Evolutionary conservation across 23 red algal genomes (phyloP).

Genomic region (Gracilaria gracilis): DNA sequence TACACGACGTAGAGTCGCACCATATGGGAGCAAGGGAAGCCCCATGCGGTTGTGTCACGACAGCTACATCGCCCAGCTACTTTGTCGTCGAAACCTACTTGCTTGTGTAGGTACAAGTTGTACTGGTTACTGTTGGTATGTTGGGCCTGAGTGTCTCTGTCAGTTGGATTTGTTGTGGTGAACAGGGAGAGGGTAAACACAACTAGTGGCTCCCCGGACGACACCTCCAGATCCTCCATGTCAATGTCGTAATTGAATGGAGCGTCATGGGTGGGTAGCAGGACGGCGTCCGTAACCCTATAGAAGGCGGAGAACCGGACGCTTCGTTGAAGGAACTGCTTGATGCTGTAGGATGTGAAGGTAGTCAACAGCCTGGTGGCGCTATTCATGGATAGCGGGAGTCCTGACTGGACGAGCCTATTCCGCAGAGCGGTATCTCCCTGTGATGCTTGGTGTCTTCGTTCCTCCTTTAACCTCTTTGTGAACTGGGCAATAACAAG

Average conservation of each 20-base stretch:
- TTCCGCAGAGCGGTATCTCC: not conserved
- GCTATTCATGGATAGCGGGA: not conserved
- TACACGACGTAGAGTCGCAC: not conserved
- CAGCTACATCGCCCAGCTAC: not conserved
- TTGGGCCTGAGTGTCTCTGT: too few relatives aligned
- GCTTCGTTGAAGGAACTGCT: not conserved
- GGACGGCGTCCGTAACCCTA: not conserved
- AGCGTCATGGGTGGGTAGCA: not conserved
- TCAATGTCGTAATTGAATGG: not conserved
- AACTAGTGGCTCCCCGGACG: not conserved
- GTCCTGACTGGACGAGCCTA: not conserved
- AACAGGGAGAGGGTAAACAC: not conserved
- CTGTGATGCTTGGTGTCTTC: not conserved
- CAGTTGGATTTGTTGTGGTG: too few relatives aligned
- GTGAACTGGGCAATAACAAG: not conserved
- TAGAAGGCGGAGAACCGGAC: not conserved
- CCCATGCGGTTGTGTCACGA: not conserved
- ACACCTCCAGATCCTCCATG: not conserved
- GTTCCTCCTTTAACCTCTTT: not conserved
- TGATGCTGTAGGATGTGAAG: not conserved
- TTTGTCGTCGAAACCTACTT: not conserved
- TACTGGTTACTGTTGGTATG: not conserved
- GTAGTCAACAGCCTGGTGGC: not conserved
- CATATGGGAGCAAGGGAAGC: not conserved
- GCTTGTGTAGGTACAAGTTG: not conserved